Evolutionary conservation across 164 flowering plant species (phyloP).

Genomic region (Nymphaea colorata): DNA sequence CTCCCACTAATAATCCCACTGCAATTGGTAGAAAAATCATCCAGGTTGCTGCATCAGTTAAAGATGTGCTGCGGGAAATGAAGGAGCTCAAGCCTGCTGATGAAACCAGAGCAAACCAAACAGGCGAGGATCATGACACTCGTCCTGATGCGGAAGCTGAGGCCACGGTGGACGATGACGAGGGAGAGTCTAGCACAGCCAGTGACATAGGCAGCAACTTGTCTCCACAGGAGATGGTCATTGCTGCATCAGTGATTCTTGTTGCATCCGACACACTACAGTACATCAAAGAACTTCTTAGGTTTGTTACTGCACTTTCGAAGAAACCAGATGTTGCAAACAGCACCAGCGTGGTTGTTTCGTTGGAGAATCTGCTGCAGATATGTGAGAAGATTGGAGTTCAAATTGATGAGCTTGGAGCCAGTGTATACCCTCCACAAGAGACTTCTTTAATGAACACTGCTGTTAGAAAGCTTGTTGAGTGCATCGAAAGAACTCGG

Average conservation of each 20-base stretch:
- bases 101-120: constrained; percentile 12
- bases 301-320: constrained; percentile 48
- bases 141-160: constrained; percentile 1
- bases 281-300: constrained; percentile 64
- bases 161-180: constrained; percentile 9
- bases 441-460: constrained; percentile 39
- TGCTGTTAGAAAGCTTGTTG: constrained; percentile 32
- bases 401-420: constrained; percentile 84
- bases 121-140: constrained; percentile 10
- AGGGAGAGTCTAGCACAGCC: constrained; percentile 22
- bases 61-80: constrained; percentile 91
- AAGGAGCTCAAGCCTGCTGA: constrained; percentile 67
- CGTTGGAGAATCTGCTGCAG: constrained; percentile 53
- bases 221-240: constrained; percentile 71
- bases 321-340: constrained; percentile 25
- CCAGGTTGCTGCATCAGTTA: constrained; percentile 69
- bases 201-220: constrained; percentile 58
- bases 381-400: constrained; percentile 46
- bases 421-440: constrained; percentile 86
- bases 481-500: constrained; percentile 18
- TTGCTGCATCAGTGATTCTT: constrained; percentile 32
- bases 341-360: constrained; percentile 23
- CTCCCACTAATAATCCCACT: constrained; percentile 56
- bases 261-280: constrained; percentile 46
- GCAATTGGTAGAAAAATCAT: constrained; percentile 86